phyloP scores from a whole-genome alignment of 208 protist species.

The Acanthamoeba divionensis region DNA sequence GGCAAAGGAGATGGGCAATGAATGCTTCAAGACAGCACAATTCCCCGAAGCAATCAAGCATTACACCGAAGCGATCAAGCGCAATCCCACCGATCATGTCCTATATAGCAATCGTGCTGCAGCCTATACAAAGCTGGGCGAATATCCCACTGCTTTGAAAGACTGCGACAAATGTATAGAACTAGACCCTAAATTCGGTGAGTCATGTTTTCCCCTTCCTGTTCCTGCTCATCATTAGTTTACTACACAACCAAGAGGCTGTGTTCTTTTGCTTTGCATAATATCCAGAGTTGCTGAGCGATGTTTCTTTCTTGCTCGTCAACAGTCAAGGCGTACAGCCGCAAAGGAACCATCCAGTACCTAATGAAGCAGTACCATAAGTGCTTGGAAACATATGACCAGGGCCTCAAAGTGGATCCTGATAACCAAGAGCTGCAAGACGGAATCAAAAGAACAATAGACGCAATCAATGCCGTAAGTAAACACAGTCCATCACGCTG shows the following conservation, averaged over 20 bases:
- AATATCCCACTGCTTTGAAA: slow-evolving; percentile 90
- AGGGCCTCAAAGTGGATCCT: slow-evolving; percentile 90
- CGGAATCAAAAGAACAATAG: slow-evolving; percentile 57
- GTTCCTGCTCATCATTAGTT: background rate
- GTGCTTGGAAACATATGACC: slow-evolving; percentile 92
- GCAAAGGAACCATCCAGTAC: slow-evolving; percentile 89
- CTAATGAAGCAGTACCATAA: slow-evolving; percentile 95
- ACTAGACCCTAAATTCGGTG: slow-evolving; percentile 89
- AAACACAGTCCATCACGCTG: slow-evolving; percentile 75
- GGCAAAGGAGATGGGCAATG: slow-evolving; percentile 93
- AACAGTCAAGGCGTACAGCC: slow-evolving; percentile 87
- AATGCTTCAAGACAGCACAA: slow-evolving; percentile 92
- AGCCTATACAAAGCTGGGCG: slow-evolving; percentile 94
- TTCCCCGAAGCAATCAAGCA: slow-evolving; percentile 88
- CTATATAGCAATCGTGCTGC: slow-evolving; percentile 79
- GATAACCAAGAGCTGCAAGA: slow-evolving; percentile 71
- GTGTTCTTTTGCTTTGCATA: too few relatives aligned
- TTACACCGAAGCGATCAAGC: slow-evolving; percentile 79
- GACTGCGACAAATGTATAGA: slow-evolving; percentile 94
- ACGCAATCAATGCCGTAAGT: slow-evolving; percentile 84
- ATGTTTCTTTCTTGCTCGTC: background rate
- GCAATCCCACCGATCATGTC: slow-evolving; percentile 87
- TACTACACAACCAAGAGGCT: background rate
- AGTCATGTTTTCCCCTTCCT: background rate
- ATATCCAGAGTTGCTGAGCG: too few relatives aligned